Conservation (phyloP, 306 rosid genomes). For the Glycine tomentella region DNA sequence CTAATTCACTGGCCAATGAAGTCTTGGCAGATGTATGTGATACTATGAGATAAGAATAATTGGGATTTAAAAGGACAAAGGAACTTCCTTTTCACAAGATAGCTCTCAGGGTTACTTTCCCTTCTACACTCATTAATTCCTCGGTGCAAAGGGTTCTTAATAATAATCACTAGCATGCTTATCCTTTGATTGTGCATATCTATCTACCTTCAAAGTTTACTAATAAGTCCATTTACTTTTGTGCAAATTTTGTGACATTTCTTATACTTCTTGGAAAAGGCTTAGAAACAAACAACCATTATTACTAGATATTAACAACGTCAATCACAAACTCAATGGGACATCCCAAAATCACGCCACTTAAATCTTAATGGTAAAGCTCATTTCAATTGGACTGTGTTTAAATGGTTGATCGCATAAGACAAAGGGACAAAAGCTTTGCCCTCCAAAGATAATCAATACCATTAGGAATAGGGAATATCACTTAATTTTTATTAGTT, state of each 20-base stretch:
- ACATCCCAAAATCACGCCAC: slow-evolving; percentile 43
- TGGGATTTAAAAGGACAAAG: slow-evolving; percentile 20
- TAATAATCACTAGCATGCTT: slow-evolving; percentile 35
- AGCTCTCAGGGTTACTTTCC: slow-evolving; percentile 20
- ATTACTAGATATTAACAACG: slow-evolving; percentile 18
- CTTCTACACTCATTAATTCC: slow-evolving; percentile 37
- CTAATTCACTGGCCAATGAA: slow-evolving; percentile 46
- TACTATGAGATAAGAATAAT: slow-evolving; percentile 39
- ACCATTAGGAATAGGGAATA: not conserved
- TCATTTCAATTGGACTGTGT: slow-evolving; percentile 29
- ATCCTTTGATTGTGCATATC: slow-evolving; percentile 37
- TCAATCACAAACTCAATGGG: slow-evolving; percentile 39
- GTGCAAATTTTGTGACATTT: not conserved
- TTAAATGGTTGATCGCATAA: slow-evolving; percentile 33
- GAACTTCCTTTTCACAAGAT: slow-evolving; percentile 46
- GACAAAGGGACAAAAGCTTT: slow-evolving; percentile 35
- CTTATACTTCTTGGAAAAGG: not conserved
- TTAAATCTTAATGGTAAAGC: slow-evolving; percentile 31
- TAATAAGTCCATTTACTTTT: slow-evolving; percentile 22
- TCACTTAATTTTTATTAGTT: not conserved
- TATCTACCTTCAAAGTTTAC: slow-evolving; percentile 37
- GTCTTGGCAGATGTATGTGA: slow-evolving; percentile 42
- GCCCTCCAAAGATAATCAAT: slow-evolving; percentile 18
- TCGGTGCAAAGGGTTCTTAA: slow-evolving; percentile 25
- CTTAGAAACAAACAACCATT: slow-evolving; percentile 16